Base-by-base conservation (phyloP, 805 yeast species). In the Sporopachydermia lactativora region DNA sequence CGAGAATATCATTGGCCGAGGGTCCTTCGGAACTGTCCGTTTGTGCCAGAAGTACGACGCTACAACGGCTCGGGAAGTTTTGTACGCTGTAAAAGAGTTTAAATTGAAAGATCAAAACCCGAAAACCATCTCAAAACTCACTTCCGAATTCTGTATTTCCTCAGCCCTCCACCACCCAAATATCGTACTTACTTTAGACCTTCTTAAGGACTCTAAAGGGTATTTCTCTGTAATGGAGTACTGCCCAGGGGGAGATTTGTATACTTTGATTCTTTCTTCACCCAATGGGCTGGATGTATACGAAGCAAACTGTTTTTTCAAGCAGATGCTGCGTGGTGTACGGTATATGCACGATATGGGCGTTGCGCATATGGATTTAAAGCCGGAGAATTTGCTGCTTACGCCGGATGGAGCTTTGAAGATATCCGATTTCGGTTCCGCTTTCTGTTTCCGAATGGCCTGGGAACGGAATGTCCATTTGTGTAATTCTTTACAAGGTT, bases 281-380 rank as follows among this genome's bases (percentile, higher is more conserved):
- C 11, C 19, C 16, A n/a, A 41, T 43, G 17, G 86, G 88, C n/a
- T 80, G 75, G 60, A 59, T 83, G 46, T 89, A 83, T 51, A 76
- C 77, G 95, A 86, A 56, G 89, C 95, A 8, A 94, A 86, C 55
- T 86, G 96, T 56, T 80, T 83, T 52, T 83, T 84, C 62, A 84
- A 85, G 55, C 96, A 85, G 56, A 60, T 85, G 38, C 71, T 85
- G 17, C 64, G 83, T 46, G 95, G 94, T 35, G 92, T 85, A 18
- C 74, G 73, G 41, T 85, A 82, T 63, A 79, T 86, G 85, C 96
- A 86, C 60, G 75, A 76, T 28, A 77, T 81, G 75, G 96, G 96
- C 17, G 79, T 86, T 41, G 81, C 84, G 3, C 96, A 86, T 58
- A 68, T 95, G 40, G 96, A 86, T 58, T 67, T 86, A 51, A 86